Conservation (phyloP, 2,329 filamentous ascomycete genomes). For the Camillea tinctor region DNA sequence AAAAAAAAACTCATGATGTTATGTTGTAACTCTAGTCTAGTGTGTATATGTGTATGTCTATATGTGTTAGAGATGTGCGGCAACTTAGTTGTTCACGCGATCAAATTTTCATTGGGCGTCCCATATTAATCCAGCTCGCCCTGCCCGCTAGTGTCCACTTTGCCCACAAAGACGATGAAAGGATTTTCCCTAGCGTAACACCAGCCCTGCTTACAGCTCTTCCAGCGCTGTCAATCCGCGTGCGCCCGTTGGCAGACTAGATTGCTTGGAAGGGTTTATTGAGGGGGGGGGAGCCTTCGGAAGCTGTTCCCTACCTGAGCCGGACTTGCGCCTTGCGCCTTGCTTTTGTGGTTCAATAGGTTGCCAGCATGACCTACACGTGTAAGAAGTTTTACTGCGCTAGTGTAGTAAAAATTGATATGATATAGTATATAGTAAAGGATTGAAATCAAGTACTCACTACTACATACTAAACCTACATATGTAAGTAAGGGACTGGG, state of each 20-base stretch:
- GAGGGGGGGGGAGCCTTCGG: background rate
- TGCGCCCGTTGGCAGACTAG: background rate
- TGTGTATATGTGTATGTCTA: background rate
- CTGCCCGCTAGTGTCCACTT: background rate
- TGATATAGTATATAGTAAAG: background rate
- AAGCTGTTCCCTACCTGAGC: background rate
- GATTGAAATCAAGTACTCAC: background rate
- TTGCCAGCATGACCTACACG: background rate
- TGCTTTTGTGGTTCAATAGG: background rate
- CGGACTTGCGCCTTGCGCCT: background rate
- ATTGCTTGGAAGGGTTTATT: background rate
- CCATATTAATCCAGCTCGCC: background rate
- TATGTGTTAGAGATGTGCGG: too few relatives aligned
- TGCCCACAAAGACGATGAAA: background rate
- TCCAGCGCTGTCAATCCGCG: background rate
- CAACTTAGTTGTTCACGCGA: background rate
- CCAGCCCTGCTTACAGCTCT: background rate
- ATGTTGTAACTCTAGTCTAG: background rate
- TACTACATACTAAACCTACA: background rate
- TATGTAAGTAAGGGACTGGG: background rate
- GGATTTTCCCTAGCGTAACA: background rate
- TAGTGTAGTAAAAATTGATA: background rate
- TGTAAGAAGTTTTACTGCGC: background rate
- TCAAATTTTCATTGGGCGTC: background rate
- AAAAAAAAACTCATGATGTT: too few relatives aligned